phyloP scores from a whole-genome alignment of 495 filamentous ascomycete genomes.

The Apodospora peruviana region DNA sequence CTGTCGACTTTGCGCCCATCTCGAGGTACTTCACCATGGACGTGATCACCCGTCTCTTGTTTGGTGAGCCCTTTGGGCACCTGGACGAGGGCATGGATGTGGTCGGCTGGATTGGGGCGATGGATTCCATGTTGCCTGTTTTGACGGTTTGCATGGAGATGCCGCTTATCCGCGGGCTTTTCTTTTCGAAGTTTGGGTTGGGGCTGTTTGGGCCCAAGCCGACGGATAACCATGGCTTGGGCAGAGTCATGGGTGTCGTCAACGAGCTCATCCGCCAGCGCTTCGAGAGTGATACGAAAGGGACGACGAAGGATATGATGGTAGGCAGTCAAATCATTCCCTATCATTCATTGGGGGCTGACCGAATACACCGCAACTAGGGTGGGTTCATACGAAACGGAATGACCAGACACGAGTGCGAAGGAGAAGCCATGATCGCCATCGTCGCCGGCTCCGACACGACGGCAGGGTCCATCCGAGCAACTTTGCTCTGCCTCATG shows the following conservation, averaged over 20 bases:
- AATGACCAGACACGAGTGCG: conserved; percentile 21
- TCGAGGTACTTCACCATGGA: conserved; percentile 48
- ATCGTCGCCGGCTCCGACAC: conserved; percentile 60
- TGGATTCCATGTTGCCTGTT: conserved; percentile 27
- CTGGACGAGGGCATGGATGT: conserved; percentile 41
- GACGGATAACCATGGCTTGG: conserved; percentile 41
- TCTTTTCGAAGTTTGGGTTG: conserved; percentile 37
- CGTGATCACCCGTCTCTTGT: conserved; percentile 42
- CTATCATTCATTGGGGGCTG: conserved; percentile 21
- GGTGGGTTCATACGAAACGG: conserved; percentile 27
- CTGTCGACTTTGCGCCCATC: conserved; percentile 40
- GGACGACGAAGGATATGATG: conserved; percentile 32
- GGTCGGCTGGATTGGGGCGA: conserved; percentile 39
- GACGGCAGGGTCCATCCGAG: conserved; percentile 52
- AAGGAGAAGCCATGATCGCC: conserved; percentile 34
- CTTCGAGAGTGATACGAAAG: conserved; percentile 24
- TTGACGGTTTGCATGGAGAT: conserved; percentile 20
- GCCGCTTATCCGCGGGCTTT: conserved; percentile 23
- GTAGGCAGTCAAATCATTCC: conserved; percentile 22
- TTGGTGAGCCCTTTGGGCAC: conserved; percentile 47
- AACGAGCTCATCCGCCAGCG: conserved; percentile 25
- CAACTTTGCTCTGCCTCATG: conserved; percentile 47
- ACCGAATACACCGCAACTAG: conserved; percentile 7
- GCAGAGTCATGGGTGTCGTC: conserved; percentile 33
- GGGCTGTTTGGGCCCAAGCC: conserved; percentile 51